These are phyloP conservation scores for Mycena pura DNA, from an alignment of 768 basidiomycete species.

Conservation along the genomic window DNA sequence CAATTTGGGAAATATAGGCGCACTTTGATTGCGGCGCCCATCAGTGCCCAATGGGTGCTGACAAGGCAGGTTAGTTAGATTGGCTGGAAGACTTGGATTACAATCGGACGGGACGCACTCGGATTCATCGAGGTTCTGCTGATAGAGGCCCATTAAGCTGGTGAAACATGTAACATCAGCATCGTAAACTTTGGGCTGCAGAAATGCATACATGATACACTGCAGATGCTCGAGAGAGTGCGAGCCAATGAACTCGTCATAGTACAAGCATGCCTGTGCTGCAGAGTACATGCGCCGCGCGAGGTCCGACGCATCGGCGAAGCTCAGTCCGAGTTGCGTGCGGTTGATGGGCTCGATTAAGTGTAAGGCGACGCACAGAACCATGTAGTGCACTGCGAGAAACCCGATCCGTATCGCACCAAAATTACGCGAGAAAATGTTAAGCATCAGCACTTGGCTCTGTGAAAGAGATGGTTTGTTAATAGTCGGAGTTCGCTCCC, in stretches of 20 bases:
- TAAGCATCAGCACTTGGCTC: constrained; percentile 2
- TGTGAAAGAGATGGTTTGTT: neutral
- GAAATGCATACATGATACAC: constrained; percentile 30
- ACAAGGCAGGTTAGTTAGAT: neutral
- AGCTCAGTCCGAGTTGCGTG: constrained; percentile 26
- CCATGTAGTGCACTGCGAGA: constrained; percentile 32
- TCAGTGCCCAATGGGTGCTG: constrained; percentile 34
- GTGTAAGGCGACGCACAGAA: constrained; percentile 32
- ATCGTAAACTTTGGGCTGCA: neutral
- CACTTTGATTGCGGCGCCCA: constrained; percentile 37
- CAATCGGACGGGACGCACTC: constrained; percentile 25
- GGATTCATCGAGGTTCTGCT: constrained; percentile 35
- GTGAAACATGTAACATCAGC: neutral
- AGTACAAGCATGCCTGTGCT: constrained; percentile 35
- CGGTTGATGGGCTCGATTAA: constrained; percentile 30
- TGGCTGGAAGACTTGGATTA: neutral
- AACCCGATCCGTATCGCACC: constrained; percentile 20
- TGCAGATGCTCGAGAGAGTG: constrained; percentile 35
- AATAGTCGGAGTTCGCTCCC: neutral
- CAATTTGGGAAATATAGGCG: neutral
- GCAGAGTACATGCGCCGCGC: constrained; percentile 33
- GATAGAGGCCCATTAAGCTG: constrained; percentile 37
- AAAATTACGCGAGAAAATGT: constrained; percentile 7
- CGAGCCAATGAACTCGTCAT: constrained; percentile 31
- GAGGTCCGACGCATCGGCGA: constrained; percentile 20